These are phyloP conservation scores for Dictyostelium citrinum DNA, from an alignment of 78 protist genomes.

Conservation along the genomic window DNA sequence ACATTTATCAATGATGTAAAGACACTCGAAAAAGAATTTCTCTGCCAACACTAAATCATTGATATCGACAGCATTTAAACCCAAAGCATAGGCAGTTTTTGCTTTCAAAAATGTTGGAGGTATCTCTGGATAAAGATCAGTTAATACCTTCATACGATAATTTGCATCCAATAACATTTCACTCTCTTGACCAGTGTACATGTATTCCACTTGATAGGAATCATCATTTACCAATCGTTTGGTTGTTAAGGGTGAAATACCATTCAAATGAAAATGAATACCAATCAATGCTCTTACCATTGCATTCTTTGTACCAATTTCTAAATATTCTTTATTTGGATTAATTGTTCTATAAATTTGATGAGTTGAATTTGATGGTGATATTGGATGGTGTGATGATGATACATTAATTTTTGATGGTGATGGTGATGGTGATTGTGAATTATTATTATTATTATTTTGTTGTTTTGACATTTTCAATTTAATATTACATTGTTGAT, in stretches of 20 bases:
- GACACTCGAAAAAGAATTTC: slow-evolving; percentile 69
- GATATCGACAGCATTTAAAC: slow-evolving; percentile 47
- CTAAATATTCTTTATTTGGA: slow-evolving; percentile 35
- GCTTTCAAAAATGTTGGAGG: slow-evolving; percentile 78
- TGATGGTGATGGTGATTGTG: slow-evolving; percentile 4
- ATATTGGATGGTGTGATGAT: not conserved
- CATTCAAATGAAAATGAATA: slow-evolving; percentile 79
- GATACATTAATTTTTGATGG: slow-evolving; percentile 14
- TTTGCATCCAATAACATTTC: slow-evolving; percentile 60
- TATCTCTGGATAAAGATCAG: slow-evolving; percentile 66
- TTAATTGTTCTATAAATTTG: slow-evolving; percentile 8
- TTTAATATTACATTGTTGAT: slow-evolving; percentile 39
- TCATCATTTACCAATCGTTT: slow-evolving; percentile 3
- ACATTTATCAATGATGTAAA: slow-evolving; percentile 65
- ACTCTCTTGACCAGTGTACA: not conserved
- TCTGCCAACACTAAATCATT: slow-evolving; percentile 57
- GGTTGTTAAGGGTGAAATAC: slow-evolving; percentile 79
- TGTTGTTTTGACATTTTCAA: slow-evolving; percentile 10
- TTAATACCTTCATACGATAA: slow-evolving; percentile 47
- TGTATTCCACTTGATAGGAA: not conserved
- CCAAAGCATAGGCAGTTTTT: slow-evolving; percentile 75
- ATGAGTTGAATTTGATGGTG: slow-evolving; percentile 2
- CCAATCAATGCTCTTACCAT: slow-evolving; percentile 50
- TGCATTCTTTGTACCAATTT: slow-evolving; percentile 65
- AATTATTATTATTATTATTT: not conserved